Evolutionary conservation across 2,329 filamentous ascomycete genomes (phyloP).

Genomic region (Fusarium floridanum): DNA sequence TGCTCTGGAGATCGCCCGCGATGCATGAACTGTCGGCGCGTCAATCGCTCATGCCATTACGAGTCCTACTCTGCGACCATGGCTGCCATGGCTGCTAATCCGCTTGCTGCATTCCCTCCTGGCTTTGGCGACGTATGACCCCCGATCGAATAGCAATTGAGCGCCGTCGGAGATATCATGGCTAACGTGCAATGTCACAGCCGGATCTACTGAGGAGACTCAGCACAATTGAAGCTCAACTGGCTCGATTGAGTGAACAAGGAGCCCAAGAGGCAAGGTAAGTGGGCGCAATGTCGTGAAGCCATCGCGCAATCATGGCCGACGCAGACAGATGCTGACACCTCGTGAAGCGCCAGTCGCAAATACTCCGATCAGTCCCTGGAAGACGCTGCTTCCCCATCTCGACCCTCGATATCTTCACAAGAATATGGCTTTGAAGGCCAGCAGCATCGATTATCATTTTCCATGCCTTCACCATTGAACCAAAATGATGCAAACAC

Average conservation of each 20-base stretch:
- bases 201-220: slow-evolving; percentile 18
- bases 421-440: not conserved
- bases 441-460: not conserved
- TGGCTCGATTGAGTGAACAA: slow-evolving; percentile 19
- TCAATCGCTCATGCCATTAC: slow-evolving; percentile 24
- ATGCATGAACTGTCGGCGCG: slow-evolving; percentile 26
- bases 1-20: slow-evolving; percentile 26
- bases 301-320: not conserved
- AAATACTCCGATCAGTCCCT: not conserved
- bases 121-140: slow-evolving; percentile 8
- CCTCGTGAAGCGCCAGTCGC: not conserved
- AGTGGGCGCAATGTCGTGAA: not conserved
- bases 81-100: slow-evolving; percentile 3
- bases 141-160: not conserved
- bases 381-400: not conserved
- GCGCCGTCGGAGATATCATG: not conserved
- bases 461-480: not conserved
- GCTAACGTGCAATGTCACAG: not conserved
- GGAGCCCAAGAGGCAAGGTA: slow-evolving; percentile 3
- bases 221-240: slow-evolving; percentile 18
- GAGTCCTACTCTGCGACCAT: slow-evolving; percentile 13
- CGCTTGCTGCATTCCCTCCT: not conserved
- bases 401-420: not conserved
- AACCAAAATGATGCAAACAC: not conserved
- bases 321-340: not conserved